phyloP scores from a whole-genome alignment of 2,329 filamentous ascomycete species.

The Botrytis tulipae region DNA sequence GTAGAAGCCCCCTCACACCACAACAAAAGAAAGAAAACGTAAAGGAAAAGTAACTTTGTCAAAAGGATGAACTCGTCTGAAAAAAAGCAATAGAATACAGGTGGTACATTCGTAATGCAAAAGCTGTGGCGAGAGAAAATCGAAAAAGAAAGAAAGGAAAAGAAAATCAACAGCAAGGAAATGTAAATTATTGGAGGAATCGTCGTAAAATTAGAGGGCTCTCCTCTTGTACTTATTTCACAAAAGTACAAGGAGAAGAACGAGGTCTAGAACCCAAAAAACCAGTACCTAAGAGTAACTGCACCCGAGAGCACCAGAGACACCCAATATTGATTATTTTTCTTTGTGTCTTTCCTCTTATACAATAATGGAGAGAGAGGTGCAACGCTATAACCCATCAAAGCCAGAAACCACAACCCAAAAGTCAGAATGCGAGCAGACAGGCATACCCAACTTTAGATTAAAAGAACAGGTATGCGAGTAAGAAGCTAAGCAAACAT shows the following conservation, averaged over 20 bases:
- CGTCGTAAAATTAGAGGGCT: constrained; percentile 4
- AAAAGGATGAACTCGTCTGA: neutral
- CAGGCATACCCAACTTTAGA: constrained; percentile 1
- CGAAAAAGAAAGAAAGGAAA: neutral
- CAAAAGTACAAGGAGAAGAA: neutral
- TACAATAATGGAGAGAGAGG: constrained; percentile 9
- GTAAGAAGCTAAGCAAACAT: constrained; percentile 85
- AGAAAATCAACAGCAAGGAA: neutral
- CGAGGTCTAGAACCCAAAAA: constrained; percentile 8
- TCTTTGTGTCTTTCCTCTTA: constrained; percentile 1
- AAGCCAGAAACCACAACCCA: constrained; percentile 13
- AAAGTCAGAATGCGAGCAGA: constrained; percentile 1
- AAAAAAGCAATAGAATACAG: constrained; percentile 17
- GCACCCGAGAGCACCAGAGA: neutral
- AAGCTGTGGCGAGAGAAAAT: neutral
- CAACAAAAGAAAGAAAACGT: constrained; percentile 3
- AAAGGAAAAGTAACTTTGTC: neutral
- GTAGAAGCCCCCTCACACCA: neutral
- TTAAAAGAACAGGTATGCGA: constrained; percentile 97
- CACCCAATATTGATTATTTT: constrained; percentile 3
- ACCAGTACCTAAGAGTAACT: constrained; percentile 12
- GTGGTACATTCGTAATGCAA: neutral
- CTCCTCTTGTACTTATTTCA: neutral
- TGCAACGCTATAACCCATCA: constrained; percentile 1
- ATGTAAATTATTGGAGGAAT: neutral